Conservation (phyloP, 2,329 filamentous ascomycete genomes). For the Aspergillus fructus region DNA sequence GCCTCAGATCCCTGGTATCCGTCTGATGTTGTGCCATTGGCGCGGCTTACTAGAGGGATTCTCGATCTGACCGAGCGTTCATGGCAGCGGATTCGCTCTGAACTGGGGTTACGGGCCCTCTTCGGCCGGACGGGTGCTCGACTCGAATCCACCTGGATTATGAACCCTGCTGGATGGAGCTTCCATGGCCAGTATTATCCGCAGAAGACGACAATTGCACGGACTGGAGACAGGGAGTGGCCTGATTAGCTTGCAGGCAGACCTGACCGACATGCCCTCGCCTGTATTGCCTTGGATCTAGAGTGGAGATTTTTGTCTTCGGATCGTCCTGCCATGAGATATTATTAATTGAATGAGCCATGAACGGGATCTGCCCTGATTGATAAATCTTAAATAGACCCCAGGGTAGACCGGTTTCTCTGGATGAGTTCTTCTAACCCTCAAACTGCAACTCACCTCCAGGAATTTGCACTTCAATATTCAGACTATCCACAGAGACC, state of each 20-base stretch:
- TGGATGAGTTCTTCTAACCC: neutral
- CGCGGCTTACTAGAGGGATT: constrained; percentile 10
- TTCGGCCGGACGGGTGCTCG: constrained; percentile 11
- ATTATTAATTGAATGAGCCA: constrained; percentile 5
- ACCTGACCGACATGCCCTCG: constrained; percentile 3
- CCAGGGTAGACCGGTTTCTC: neutral
- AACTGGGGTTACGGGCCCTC: constrained; percentile 4
- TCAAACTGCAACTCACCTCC: neutral
- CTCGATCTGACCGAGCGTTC: constrained; percentile 12
- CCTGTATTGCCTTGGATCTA: neutral
- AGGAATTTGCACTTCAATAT: neutral
- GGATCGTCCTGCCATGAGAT: neutral
- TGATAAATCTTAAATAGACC: constrained; percentile 12
- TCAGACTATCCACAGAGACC: neutral
- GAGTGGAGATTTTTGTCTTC: neutral
- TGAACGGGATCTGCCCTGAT: neutral
- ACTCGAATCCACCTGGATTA: constrained; percentile 19
- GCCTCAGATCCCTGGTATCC: constrained; percentile 10
- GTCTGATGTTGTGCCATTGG: constrained; percentile 17
- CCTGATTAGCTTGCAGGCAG: constrained; percentile 15
- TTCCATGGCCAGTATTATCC: constrained; percentile 10
- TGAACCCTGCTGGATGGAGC: constrained; percentile 10
- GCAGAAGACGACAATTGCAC: constrained; percentile 12
- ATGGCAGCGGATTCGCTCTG: constrained; percentile 1
- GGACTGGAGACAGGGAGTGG: constrained; percentile 16